A percentile compares a stretch with the other conserved stretches of the same genome.
These are phyloP conservation scores for Colletotrichum sojae DNA, from an alignment of 2,329 filamentous ascomycete genomes.

Conservation along the genomic window DNA sequence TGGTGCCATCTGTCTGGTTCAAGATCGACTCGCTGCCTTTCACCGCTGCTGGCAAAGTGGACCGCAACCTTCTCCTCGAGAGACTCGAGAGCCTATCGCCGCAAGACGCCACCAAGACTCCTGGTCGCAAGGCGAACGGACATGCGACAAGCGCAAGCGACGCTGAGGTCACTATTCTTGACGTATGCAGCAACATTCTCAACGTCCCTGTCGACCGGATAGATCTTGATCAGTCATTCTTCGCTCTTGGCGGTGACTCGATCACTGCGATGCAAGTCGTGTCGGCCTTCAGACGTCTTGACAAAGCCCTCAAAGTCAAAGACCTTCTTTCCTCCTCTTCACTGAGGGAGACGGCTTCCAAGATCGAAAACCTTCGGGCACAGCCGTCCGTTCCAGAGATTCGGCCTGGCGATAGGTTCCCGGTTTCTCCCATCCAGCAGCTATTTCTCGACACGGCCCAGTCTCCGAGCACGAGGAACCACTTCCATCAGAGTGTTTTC, in stretches of 20 bases:
- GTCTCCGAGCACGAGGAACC: background rate
- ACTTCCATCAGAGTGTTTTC: constrained; percentile 29
- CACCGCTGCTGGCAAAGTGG: constrained; percentile 43
- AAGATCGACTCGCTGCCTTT: constrained; percentile 43
- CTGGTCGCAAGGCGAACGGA: background rate
- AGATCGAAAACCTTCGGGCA: background rate
- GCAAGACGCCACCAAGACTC: background rate
- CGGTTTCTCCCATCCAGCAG: constrained; percentile 26
- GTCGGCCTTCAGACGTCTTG: constrained; percentile 1
- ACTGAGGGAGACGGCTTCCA: constrained; percentile 2
- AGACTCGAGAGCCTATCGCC: constrained; percentile 1
- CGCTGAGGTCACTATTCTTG: background rate
- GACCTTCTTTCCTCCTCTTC: constrained; percentile 3
- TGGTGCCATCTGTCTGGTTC: constrained; percentile 52
- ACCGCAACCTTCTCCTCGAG: constrained; percentile 38
- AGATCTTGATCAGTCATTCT: background rate
- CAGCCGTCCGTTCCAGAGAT: background rate
- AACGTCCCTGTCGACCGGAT: constrained; percentile 5
- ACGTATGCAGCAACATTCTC: background rate
- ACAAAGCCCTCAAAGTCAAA: background rate
- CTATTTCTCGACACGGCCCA: constrained; percentile 9
- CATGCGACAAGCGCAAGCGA: background rate
- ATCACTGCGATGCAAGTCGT: constrained; percentile 30
- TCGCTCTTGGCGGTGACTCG: constrained; percentile 24
- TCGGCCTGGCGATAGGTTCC: background rate